Base-by-base conservation (phyloP, 495 filamentous ascomycete species). In the Penicillium pulvis region DNA sequence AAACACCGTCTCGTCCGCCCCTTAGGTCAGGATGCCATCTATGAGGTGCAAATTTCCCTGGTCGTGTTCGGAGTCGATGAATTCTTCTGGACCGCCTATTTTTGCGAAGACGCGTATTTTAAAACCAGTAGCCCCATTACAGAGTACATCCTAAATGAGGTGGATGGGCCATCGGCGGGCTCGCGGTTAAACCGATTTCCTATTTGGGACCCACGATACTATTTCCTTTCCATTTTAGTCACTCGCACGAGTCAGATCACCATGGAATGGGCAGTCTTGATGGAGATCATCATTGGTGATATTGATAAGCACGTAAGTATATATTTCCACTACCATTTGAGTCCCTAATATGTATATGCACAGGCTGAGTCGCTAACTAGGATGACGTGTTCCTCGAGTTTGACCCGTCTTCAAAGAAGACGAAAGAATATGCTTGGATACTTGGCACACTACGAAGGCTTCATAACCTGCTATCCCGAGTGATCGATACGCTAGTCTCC, bases 41-140 rank as follows among this genome's bases (percentile, higher is more conserved):
- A 72, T 46, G 68, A 72, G 49, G 69, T 59, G 2, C 68, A 72
- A 46, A 45, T 69, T 10, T 72, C 68, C 7, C 33, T 72, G 20
- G 43, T 71, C 3, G 55, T 72, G 14, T 58, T 55, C 43, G 70
- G 66, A 4, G 55, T 51, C 49, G 49, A 51, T 51, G 49, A 51
- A 33, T 51, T 65, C 61, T 61, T 67, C 47, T 66, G 69, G 63
- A 69, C 66, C 7, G 58, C 63, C 17, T 68, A 71, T 41, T 66
- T 63, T 35, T 66, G 58, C 35, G 66, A 63, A 17, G 70, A 73
- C 30, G 63, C 61, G 3, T 68, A 63, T 51, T 70, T 61, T 36
- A 61, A 66, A 42, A 48, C 49, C 24, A 52, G 51, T 35, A 55
- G 53, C 47, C 55, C 31, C 41, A 53, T 46, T n/a, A 31, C 51